phyloP scores from a whole-genome alignment of 345 rosid species.

The Euclidium syriacum region DNA sequence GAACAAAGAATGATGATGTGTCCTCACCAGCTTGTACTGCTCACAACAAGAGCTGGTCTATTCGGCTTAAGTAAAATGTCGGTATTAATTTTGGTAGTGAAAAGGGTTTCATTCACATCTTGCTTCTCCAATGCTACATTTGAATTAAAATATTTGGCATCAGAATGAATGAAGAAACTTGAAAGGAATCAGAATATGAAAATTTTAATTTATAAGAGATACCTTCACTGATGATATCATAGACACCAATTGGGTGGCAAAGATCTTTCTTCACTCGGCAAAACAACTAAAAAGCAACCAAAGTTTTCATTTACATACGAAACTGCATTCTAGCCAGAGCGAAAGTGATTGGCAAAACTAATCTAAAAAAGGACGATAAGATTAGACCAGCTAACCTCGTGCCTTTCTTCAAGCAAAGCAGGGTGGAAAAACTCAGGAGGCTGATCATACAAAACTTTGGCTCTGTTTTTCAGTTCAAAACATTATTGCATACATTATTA shows the following conservation, averaged over 20 bases:
- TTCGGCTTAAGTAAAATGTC: slow-evolving; percentile 49
- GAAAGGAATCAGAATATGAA: slow-evolving; percentile 7
- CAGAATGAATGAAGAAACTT: slow-evolving; percentile 2
- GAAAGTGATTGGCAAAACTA: background rate
- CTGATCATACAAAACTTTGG: slow-evolving; percentile 81
- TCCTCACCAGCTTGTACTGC: slow-evolving; percentile 97
- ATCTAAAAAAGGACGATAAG: slow-evolving; percentile 5
- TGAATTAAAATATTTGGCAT: slow-evolving; percentile 9
- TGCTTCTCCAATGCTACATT: slow-evolving; percentile 28
- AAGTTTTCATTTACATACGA: background rate
- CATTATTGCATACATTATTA: background rate
- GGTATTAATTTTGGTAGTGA: slow-evolving; percentile 42
- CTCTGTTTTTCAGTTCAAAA: slow-evolving; percentile 40
- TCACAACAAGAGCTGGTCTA: slow-evolving; percentile 90
- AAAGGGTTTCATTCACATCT: slow-evolving; percentile 47
- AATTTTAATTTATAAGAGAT: slow-evolving; percentile 17
- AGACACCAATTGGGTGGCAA: slow-evolving; percentile 43
- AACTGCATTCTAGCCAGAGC: background rate
- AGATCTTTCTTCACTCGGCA: slow-evolving; percentile 63
- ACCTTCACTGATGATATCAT: slow-evolving; percentile 67
- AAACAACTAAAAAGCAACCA: slow-evolving; percentile 52
- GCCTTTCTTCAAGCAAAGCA: slow-evolving; percentile 68
- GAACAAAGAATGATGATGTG: slow-evolving; percentile 14
- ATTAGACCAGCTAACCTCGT: slow-evolving; percentile 51
- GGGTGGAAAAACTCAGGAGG: slow-evolving; percentile 92